Percentiles rank a stretch among this genome's conserved stretches.
Conservation (phyloP, 805 yeast species). For the Allodekkera sacchari region DNA sequence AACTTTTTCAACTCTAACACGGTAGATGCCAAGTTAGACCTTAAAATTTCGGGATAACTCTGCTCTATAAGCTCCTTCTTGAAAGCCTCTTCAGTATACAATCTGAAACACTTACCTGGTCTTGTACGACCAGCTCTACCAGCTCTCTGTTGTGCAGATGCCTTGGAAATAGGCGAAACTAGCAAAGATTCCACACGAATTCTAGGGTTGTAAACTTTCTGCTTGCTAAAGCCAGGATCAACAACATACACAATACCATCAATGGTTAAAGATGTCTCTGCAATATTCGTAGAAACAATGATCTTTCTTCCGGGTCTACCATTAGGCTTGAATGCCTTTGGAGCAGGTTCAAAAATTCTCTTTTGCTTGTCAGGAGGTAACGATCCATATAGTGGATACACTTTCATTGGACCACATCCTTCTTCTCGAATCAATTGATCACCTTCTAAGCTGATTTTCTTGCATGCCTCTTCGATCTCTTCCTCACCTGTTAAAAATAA, state of each 20-base stretch:
- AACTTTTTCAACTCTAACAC: constrained; percentile 89
- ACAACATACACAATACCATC: constrained; percentile 93
- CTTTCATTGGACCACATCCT: constrained; percentile 79
- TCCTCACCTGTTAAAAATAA: constrained; percentile 93
- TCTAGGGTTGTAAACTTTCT: constrained; percentile 78
- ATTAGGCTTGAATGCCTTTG: constrained; percentile 56
- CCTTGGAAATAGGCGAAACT: constrained; percentile 85
- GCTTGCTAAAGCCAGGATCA: constrained; percentile 93
- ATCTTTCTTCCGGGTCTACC: constrained; percentile 95
- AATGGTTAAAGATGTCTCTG: constrained; percentile 93
- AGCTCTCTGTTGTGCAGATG: constrained; percentile 93
- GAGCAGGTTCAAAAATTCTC: constrained; percentile 87
- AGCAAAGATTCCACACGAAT: constrained; percentile 84
- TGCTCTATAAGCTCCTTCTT: constrained; percentile 90
- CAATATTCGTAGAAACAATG: constrained; percentile 88
- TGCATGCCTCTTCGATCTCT: constrained; percentile 94
- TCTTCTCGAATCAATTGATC: constrained; percentile 87
- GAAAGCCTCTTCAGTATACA: constrained; percentile 95
- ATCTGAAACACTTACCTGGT: constrained; percentile 93
- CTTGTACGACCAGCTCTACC: constrained; percentile 98
- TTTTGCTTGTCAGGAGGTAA: constrained; percentile 95
- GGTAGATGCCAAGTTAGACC: constrained; percentile 85
- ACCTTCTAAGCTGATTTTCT: constrained; percentile 78
- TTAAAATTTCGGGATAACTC: constrained; percentile 89
- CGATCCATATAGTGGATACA: constrained; percentile 93